Conservation (phyloP, 1,139 yeast genomes). For the Yamadazyma atlantica region DNA sequence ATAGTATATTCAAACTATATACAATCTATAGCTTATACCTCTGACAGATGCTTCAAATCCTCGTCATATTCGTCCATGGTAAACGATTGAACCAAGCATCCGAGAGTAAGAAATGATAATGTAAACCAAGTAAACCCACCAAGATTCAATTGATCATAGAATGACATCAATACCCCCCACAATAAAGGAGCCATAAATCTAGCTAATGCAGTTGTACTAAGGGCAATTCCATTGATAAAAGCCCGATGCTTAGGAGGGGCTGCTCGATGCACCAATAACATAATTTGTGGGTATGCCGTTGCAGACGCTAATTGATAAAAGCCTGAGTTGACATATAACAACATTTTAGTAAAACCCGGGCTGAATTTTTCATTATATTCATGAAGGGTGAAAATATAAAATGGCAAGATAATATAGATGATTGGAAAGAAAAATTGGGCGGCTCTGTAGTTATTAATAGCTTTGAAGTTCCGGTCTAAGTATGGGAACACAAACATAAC, state of each 20-base stretch:
- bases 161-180: slow-evolving; percentile 59
- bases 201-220: slow-evolving; percentile 53
- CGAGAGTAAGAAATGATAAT: slow-evolving; percentile 34
- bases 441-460: slow-evolving; percentile 44
- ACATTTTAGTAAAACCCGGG: slow-evolving; percentile 21
- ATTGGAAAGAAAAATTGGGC: slow-evolving; percentile 46
- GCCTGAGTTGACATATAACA: slow-evolving; percentile 22
- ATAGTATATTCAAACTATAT: not conserved
- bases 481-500: slow-evolving; percentile 54
- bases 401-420: slow-evolving; percentile 50
- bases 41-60: slow-evolving; percentile 12
- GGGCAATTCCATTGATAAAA: slow-evolving; percentile 48
- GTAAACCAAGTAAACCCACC: slow-evolving; percentile 56
- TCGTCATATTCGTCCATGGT: slow-evolving; percentile 26
- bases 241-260: slow-evolving; percentile 50
- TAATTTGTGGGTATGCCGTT: slow-evolving; percentile 16
- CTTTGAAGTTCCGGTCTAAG: slow-evolving; percentile 49
- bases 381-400: slow-evolving; percentile 42
- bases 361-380: slow-evolving; percentile 27
- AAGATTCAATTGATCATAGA: slow-evolving; percentile 38
- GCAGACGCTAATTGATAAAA: slow-evolving; percentile 40
- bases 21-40: not conserved
- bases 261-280: slow-evolving; percentile 46
- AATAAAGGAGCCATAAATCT: slow-evolving; percentile 57
- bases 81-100: slow-evolving; percentile 32